These are phyloP conservation scores for Cryptococcus depauperatus DNA, from an alignment of 1,284 basidiomycete genomes.

Conservation along the genomic window DNA sequence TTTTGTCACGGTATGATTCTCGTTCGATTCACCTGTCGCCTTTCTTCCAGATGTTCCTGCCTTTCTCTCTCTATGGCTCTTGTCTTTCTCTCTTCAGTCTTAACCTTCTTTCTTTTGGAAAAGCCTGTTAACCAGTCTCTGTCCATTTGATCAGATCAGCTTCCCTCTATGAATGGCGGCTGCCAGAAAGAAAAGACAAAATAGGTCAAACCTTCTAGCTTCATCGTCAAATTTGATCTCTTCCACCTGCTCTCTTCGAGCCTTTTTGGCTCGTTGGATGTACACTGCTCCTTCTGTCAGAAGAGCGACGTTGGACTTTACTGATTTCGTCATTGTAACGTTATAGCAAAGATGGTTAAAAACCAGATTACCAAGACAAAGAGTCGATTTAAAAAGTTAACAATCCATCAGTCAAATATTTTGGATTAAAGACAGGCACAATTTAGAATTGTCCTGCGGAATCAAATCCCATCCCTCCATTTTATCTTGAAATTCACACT, in stretches of 20 bases:
- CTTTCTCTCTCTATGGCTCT: constrained; percentile 43
- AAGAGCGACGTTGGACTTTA: constrained; percentile 41
- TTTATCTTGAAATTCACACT: no score
- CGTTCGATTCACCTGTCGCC: constrained; percentile 32
- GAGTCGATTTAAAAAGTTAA: background rate
- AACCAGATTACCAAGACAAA: background rate
- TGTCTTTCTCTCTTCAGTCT: constrained; percentile 37
- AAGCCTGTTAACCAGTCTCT: constrained; percentile 47
- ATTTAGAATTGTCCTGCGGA: no score
- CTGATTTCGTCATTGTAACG: background rate
- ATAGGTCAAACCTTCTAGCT: constrained; percentile 30
- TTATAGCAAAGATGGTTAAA: no score
- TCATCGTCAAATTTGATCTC: constrained; percentile 46
- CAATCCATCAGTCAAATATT: background rate
- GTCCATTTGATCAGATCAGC: background rate
- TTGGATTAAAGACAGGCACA: no score
- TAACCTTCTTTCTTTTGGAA: constrained; percentile 46
- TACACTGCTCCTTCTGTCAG: constrained; percentile 44
- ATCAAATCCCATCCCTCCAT: no score
- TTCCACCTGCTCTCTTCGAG: constrained; percentile 41
- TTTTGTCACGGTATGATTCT: background rate
- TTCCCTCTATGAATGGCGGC: background rate
- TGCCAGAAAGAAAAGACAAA: background rate
- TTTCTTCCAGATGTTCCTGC: constrained; percentile 38
- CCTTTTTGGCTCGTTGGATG: constrained; percentile 42